Base-by-base conservation (phyloP, 805 yeast genomes). In the Myxozyma monticola region DNA sequence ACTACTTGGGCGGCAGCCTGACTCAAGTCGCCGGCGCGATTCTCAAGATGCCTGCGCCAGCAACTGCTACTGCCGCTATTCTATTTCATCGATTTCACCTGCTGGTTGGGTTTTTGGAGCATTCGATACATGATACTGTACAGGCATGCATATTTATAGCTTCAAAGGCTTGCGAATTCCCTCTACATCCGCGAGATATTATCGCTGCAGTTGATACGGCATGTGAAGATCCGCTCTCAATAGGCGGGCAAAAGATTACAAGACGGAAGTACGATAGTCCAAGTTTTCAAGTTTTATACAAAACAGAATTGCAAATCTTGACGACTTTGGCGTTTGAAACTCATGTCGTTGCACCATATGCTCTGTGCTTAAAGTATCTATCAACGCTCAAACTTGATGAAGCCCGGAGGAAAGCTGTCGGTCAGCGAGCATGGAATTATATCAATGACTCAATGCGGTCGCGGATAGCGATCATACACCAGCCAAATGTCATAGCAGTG, bases 401-500 rank as follows among this genome's bases (percentile, higher is more conserved):
- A 12, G 41, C 26, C 9, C 12, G 36, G 26, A 26, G 21, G 5
- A 38, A 30, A 2, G 21, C 37, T 12, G 9, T 10, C 15, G 34
- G 38, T 6, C 57, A 51, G 18, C 44, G 49, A 15, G 53, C 53
- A 20, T 57, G 61, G 61, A 38, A 44, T 30, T 45, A 54, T 28
- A 18, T 53, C 17, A 57, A 56, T 29, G 61, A 57, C 28, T 31
- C 39, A 7, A 15, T 56, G 37, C 39, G 37, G 18, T 42, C 47
- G 18, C 43, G 46, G 18, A 44, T 49, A 26, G 25, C 24, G 25
- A 42, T 57, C 21, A 20, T 57, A 10, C 61, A 57, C 12, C 60
- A 57, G 26, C 58, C 61, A 1, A 56, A 52, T 25, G 52, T 42
- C 8, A 45, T 57, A 25, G 61, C 59, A 5, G 43, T 49, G 17